Evolutionary conservation across 2,329 filamentous ascomycete species (phyloP).

Genomic region (Sphaerulina populicola): DNA sequence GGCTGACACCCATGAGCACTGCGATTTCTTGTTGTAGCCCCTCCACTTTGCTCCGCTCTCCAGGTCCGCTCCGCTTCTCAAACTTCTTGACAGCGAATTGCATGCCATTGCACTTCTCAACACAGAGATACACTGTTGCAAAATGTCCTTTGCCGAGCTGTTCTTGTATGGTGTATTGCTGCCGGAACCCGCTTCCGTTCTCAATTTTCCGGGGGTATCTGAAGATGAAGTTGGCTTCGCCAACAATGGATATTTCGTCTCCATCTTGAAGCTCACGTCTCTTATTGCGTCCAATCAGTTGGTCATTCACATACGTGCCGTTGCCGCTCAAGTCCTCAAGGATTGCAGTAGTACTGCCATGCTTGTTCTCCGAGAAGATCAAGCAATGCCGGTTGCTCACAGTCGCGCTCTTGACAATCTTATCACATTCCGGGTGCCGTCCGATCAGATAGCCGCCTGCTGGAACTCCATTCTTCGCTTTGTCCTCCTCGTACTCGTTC

Average conservation of each 20-base stretch:
- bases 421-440: slow-evolving; percentile 79
- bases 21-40: slow-evolving; percentile 92
- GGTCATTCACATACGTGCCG: slow-evolving; percentile 92
- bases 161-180: slow-evolving; percentile 76
- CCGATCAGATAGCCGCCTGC: slow-evolving; percentile 86
- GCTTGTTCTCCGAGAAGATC: slow-evolving; percentile 55
- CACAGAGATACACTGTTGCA: slow-evolving; percentile 82
- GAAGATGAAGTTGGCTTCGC: slow-evolving; percentile 82
- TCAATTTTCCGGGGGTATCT: slow-evolving; percentile 70
- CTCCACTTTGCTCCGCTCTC: slow-evolving; percentile 75
- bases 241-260: slow-evolving; percentile 81
- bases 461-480: slow-evolving; percentile 46
- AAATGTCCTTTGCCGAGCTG: slow-evolving; percentile 93
- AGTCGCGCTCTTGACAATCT: slow-evolving; percentile 62
- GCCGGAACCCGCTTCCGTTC: slow-evolving; percentile 63
- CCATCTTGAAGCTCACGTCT: slow-evolving; percentile 78
- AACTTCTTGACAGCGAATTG: slow-evolving; percentile 93
- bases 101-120: slow-evolving; percentile 73
- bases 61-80: slow-evolving; percentile 71
- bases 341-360: slow-evolving; percentile 56
- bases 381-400: slow-evolving; percentile 81
- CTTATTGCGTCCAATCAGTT: slow-evolving; percentile 83
- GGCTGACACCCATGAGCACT: slow-evolving; percentile 92
- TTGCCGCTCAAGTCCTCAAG: slow-evolving; percentile 93
- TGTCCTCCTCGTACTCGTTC: slow-evolving; percentile 52